Evolutionary conservation across 163 green algal genomes (phyloP), one percentile per base, ranked within the genome.

Genomic region (Scenedesmus sp.): DNA sequence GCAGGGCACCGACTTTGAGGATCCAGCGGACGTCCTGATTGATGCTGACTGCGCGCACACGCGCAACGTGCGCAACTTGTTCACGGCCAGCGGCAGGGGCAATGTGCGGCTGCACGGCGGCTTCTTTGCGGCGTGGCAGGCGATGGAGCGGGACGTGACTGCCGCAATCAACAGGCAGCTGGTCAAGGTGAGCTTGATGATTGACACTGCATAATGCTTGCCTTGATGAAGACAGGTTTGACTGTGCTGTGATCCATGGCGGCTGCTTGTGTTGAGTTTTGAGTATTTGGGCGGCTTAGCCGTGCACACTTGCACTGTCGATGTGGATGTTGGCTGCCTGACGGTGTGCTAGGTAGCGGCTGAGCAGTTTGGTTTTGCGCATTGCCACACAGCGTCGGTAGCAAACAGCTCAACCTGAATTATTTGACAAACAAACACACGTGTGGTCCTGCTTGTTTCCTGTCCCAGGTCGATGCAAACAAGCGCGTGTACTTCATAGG

Each of bases 401-500:
- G 26, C 26, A 26, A 26, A 26, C 26, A 26, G 26, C 26, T 26
- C 26, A 26, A 26, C 26, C 26, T 26, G 26, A 26, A 26, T 26
- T 26, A 26, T 26, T 26, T 26, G 26, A 26, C 26, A 26, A 26
- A 26, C 26, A 26, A 26, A 26, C 26, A 26, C 26, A 26, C 26
- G 26, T 26, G 26, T 26, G 26, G 26, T 26, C 26, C 26, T 26
- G 26, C 26, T 26, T 26, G 26, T 26, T 26, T 26, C 26, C 26
- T 26, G 26, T 26, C 73, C 34, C 70, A 79, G 70, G 70, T 79
- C 2, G 70, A 79, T 79, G 70, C 46, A 23, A 18, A 13, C 9
- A 90, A 83, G 59, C 87, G n/a, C n/a, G 87, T 91, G 20, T 86
- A 87, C 87, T 55, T 91, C 74, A 79, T 91, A 20, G 87, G 87